Evolutionary conservation across 1,284 basidiomycete species (phyloP).

Genomic region (Porphyrellus sp.): DNA sequence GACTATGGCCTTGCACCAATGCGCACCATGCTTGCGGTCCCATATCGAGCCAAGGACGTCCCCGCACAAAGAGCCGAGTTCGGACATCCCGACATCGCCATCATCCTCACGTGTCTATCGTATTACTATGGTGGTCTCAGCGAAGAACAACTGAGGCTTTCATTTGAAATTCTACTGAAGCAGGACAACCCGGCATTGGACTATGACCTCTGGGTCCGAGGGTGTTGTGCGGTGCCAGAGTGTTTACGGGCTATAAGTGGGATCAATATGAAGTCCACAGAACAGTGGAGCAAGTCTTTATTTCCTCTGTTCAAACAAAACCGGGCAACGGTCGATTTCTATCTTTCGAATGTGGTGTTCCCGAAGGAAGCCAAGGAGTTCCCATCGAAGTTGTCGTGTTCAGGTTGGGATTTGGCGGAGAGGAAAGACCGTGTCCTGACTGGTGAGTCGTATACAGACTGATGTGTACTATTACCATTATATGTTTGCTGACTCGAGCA

Average conservation of each 20-base stretch:
- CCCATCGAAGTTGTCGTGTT: slow-evolving; percentile 43
- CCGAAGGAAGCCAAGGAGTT: slow-evolving; percentile 42
- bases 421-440: slow-evolving; percentile 2
- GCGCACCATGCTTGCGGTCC: slow-evolving; percentile 48
- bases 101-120: slow-evolving; percentile 46
- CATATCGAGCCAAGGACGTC: slow-evolving; percentile 51
- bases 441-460: no score
- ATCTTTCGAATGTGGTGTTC: slow-evolving; percentile 32
- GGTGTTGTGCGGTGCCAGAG: slow-evolving; percentile 24
- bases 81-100: slow-evolving; percentile 49
- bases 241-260: slow-evolving; percentile 25
- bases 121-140: slow-evolving; percentile 51
- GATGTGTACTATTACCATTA: no score
- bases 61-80: slow-evolving; percentile 48
- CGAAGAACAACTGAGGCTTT: slow-evolving; percentile 35
- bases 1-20: slow-evolving; percentile 46
- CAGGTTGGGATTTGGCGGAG: slow-evolving; percentile 52
- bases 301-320: slow-evolving; percentile 40
- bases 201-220: slow-evolving; percentile 43
- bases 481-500: not conserved
- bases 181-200: slow-evolving; percentile 43
- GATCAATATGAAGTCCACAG: slow-evolving; percentile 42
- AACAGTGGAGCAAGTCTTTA: slow-evolving; percentile 34
- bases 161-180: slow-evolving; percentile 41
- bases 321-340: slow-evolving; percentile 46